Percentiles rank a stretch among this genome's conserved stretches.
Evolutionary conservation across 1,139 yeast species (phyloP).

Genomic region (Hyphopichia burtonii): DNA sequence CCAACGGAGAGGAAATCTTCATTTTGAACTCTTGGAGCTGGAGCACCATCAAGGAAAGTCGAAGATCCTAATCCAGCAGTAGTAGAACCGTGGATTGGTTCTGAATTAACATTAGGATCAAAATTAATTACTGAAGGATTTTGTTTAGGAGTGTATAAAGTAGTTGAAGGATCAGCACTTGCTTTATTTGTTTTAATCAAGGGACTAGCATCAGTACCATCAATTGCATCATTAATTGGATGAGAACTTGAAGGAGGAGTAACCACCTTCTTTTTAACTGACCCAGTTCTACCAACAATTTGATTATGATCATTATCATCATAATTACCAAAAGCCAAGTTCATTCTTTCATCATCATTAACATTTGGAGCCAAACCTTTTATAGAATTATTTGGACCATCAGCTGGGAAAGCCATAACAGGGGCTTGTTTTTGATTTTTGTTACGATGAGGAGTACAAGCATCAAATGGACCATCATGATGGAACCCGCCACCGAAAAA

Average conservation of each 20-base stretch:
- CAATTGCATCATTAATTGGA: background rate
- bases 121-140: conserved; percentile 60
- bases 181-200: conserved; percentile 11
- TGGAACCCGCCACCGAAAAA: conserved; percentile 94
- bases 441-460: conserved; percentile 95
- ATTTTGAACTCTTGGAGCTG: conserved; percentile 60
- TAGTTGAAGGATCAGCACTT: conserved; percentile 17
- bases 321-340: conserved; percentile 60
- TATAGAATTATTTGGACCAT: conserved; percentile 89
- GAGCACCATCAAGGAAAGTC: conserved; percentile 94
- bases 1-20: conserved; percentile 25
- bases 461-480: conserved; percentile 99
- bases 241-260: conserved; percentile 6
- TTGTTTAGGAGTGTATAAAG: conserved; percentile 39
- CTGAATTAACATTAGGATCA: conserved; percentile 67
- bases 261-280: conserved; percentile 15
- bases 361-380: conserved; percentile 55
- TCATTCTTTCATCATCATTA: conserved; percentile 54
- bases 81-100: conserved; percentile 79
- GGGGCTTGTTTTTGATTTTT: conserved; percentile 82
- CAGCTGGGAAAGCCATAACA: conserved; percentile 90
- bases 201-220: conserved; percentile 8
- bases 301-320: conserved; percentile 34
- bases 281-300: conserved; percentile 30
- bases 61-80: conserved; percentile 90